Evolutionary conservation across 1,284 basidiomycete genomes (phyloP), one percentile per base, ranked within the genome.

Genomic region (Trametes sp.): DNA sequence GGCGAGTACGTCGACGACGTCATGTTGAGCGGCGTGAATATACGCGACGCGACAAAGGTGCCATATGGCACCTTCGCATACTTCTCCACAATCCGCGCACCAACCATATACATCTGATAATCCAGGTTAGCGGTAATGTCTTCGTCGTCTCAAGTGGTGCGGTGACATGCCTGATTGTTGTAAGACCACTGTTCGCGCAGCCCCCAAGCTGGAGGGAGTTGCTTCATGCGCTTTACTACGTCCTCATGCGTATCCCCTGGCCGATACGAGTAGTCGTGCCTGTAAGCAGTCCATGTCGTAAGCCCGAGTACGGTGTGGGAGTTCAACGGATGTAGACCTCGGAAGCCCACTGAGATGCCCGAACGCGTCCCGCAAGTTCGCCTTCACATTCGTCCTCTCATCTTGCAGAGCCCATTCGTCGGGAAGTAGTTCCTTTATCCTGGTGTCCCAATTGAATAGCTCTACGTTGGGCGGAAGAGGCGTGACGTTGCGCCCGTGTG

Each of bases 121-220:
- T 33, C 35, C 23, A 24, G 24, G 42, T 45, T 8, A 23, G 21
- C 11, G 7, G 21, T 42, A n/a, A 23, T 4, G 4, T 5, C 19
- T 42, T 5, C 19, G 19, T 19, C 4, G 19, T 8, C 13, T 8
- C 19, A n/a, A 23, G 3, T 21, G 19, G 41, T 6, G 24, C 10
- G 42, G 10, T 7, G 23, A 45, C 42, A 26, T 24, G 13, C 82
- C 52, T 75, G 72, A 29, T 82, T 82, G 65, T 77, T 82, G 70
- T 82, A 84, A 10, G 72, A 72, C 68, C 72, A 82, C n/a, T 68
- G 69, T 57, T 82, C 69, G 29, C 82, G 75, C 0, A 82, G 70
- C 65, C 80, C 82, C 41, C 73, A 76, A 3, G 55, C 66, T 7
- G 60, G 77, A 14, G 42, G 31, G 5, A 67, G 58, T 16, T 57